These are phyloP conservation scores for Sergeia podlipaevii DNA, from an alignment of 208 protist species.

Conservation along the genomic window DNA sequence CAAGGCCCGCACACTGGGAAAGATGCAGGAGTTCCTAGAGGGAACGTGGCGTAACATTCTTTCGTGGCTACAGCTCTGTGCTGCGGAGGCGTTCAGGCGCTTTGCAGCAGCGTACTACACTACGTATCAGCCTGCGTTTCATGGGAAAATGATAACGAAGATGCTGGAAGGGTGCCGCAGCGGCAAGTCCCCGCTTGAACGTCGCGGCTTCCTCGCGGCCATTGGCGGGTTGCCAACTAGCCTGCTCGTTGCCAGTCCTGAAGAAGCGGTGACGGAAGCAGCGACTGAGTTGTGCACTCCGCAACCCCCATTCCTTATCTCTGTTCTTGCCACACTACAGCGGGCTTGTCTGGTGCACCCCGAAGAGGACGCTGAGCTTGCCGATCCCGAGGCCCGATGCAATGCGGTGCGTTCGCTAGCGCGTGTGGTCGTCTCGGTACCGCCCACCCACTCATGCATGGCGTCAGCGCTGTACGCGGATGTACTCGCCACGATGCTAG, in stretches of 20 bases:
- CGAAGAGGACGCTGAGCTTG: slow-evolving; percentile 41
- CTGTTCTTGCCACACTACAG: too few relatives aligned
- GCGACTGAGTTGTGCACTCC: too few relatives aligned
- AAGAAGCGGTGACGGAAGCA: slow-evolving; percentile 1
- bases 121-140: slow-evolving; percentile 54
- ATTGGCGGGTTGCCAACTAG: slow-evolving; percentile 68
- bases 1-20: slow-evolving; percentile 54
- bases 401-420: slow-evolving; percentile 83
- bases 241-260: slow-evolving; percentile 28
- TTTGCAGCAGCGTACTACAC: slow-evolving; percentile 71
- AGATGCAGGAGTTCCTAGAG: slow-evolving; percentile 81
- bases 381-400: slow-evolving; percentile 89
- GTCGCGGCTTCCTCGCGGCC: slow-evolving; percentile 82
- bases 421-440: slow-evolving; percentile 25
- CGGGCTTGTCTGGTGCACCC: slow-evolving; percentile 16
- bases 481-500: slow-evolving; percentile 52
- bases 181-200: slow-evolving; percentile 48
- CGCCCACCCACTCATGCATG: slow-evolving; percentile 8
- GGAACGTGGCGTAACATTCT: slow-evolving; percentile 89
- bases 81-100: slow-evolving; percentile 49
- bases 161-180: slow-evolving; percentile 35
- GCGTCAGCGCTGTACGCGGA: slow-evolving; percentile 22
- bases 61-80: slow-evolving; percentile 75
- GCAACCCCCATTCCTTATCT: background rate
- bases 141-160: slow-evolving; percentile 67